Evolutionary conservation across 2,329 filamentous ascomycete genomes (phyloP).

Genomic region (Gnomoniopsis smithogilvyi): DNA sequence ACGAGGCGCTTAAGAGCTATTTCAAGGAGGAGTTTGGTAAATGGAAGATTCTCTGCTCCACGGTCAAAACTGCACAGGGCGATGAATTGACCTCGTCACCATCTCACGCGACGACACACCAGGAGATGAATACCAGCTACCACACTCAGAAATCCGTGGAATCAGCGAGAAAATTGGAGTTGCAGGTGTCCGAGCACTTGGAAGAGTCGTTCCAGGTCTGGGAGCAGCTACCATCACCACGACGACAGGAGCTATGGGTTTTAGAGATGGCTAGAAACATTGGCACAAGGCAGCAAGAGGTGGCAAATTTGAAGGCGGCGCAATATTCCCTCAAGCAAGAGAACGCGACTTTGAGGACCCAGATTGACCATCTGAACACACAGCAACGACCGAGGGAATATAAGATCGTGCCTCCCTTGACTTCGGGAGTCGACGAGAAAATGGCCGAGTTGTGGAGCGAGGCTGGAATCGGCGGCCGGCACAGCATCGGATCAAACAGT

Average conservation of each 20-base stretch:
- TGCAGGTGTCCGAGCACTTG: slow-evolving; percentile 70
- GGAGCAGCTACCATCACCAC: slow-evolving; percentile 58
- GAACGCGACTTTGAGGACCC: slow-evolving; percentile 51
- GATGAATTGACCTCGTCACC: slow-evolving; percentile 53
- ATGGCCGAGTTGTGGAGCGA: slow-evolving; percentile 46
- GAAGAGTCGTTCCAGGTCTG: slow-evolving; percentile 76
- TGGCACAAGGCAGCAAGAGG: slow-evolving; percentile 53
- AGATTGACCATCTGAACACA: slow-evolving; percentile 57
- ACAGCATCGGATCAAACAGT: slow-evolving; percentile 42
- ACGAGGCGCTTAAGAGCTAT: slow-evolving; percentile 64
- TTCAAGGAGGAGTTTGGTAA: slow-evolving; percentile 65
- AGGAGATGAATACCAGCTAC: slow-evolving; percentile 44
- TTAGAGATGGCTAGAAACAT: slow-evolving; percentile 60
- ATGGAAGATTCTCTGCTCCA: slow-evolving; percentile 56
- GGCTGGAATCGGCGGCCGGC: slow-evolving; percentile 36
- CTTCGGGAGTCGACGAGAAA: slow-evolving; percentile 48
- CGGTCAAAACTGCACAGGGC: slow-evolving; percentile 44
- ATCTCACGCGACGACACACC: slow-evolving; percentile 30
- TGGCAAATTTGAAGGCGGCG: slow-evolving; percentile 46
- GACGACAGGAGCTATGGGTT: slow-evolving; percentile 58
- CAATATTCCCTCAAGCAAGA: slow-evolving; percentile 55
- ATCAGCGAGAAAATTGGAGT: slow-evolving; percentile 59
- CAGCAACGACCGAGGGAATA: slow-evolving; percentile 60
- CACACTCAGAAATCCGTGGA: slow-evolving; percentile 46
- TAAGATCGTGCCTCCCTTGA: slow-evolving; percentile 48